Evolutionary conservation across 148 eudicot genomes (phyloP).

Genomic region (Cornus florida): DNA sequence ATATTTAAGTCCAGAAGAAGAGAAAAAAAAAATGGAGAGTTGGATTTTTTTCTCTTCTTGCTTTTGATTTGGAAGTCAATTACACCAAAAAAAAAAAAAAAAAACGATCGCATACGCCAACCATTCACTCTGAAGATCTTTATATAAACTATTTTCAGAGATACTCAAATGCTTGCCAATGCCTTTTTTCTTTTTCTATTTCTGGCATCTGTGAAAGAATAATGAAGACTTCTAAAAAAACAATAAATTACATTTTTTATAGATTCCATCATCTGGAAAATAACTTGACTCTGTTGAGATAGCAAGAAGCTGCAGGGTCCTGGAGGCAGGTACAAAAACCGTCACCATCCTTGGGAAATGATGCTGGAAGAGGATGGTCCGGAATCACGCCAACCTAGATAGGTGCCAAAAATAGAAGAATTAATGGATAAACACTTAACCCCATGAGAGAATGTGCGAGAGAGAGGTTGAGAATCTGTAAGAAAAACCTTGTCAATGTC

Average conservation of each 20-base stretch:
- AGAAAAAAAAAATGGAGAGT: too few relatives aligned
- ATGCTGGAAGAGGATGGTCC: slow-evolving; percentile 83
- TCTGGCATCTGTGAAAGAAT: neutral
- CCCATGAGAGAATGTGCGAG: neutral
- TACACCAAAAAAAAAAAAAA: too few relatives aligned
- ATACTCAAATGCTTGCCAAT: neutral
- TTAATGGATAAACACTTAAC: neutral
- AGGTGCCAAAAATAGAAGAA: neutral
- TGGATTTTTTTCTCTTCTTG: too few relatives aligned
- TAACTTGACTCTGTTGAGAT: slow-evolving; percentile 49
- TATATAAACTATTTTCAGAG: neutral
- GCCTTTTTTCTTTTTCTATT: neutral
- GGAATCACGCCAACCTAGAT: slow-evolving; percentile 89
- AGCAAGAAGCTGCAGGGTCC: slow-evolving; percentile 75
- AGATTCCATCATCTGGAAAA: slow-evolving; percentile 51
- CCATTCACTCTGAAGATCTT: too few relatives aligned
- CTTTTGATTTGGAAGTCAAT: too few relatives aligned
- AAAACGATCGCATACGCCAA: too few relatives aligned
- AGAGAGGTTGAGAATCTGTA: neutral
- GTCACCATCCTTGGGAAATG: slow-evolving; percentile 79
- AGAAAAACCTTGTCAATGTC: slow-evolving; percentile 86
- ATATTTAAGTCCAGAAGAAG: too few relatives aligned
- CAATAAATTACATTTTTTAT: neutral
- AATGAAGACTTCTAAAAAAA: neutral
- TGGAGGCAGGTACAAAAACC: slow-evolving; percentile 81